Base-by-base conservation (phyloP, 2,329 filamentous ascomycete species). In the Trichoderma aggressivum region DNA sequence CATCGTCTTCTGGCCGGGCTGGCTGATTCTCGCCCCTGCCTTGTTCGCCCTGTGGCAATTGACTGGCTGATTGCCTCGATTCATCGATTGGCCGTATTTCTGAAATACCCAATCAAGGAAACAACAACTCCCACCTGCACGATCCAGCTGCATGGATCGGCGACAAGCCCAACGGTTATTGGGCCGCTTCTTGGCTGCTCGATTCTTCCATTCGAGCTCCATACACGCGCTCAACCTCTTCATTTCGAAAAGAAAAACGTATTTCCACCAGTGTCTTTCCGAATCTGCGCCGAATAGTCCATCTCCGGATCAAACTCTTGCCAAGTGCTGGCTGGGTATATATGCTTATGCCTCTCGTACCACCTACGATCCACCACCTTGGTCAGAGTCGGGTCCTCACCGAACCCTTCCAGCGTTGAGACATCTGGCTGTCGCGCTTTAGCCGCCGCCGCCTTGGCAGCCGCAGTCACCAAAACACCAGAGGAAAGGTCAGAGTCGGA, bases 271-370 rank as follows among this genome's bases (percentile, higher is more conserved):
- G 88, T 88, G 82, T 99, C 96, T 77, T 94, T 92, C 76, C 93
- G 88, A 50, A 94, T 88, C 75, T 93, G 89, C 74, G 85, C 87
- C 77, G 89, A 87, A 82, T 97, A 97, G 77, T 98, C 92, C 81
- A 92, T 93, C 73, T 93, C 93, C 0, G 94, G 92, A 75, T 97
- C 94, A 80, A 97, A 99, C 74, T 97, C 92, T 76, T 94, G 93
- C 96, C 96, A 99, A 60, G 95, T 88, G 79, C 93, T 98, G 24
- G 95, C 95, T 0, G 96, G 96, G 80, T 95, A 99, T 71, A 99
- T 98, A 81, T 99, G 96, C 82, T 98, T 99, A 80, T 98, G 98
- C 78, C 91, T 89, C 84, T 98, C 94, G 80, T 98, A 99, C 96
- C 96, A 99, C 72, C 96, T 86, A 72, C 96, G 88, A 83, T 99